Evolutionary conservation across 495 filamentous ascomycete genomes (phyloP).

Genomic region (Penicillium cosmopolitanum): DNA sequence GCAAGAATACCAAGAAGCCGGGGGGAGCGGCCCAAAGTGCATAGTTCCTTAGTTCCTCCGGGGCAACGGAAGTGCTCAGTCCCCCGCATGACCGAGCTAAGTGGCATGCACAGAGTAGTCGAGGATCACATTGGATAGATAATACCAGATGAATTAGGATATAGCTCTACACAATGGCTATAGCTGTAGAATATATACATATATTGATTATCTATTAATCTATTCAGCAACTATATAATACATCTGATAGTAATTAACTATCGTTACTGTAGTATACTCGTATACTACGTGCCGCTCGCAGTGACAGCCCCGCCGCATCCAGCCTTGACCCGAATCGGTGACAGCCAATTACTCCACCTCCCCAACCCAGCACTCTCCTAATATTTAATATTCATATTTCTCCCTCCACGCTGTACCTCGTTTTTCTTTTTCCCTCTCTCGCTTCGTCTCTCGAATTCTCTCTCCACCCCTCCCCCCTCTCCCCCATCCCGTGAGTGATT

Average conservation of each 20-base stretch:
- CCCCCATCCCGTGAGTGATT: background rate
- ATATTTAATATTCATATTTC: background rate
- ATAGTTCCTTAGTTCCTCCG: slow-evolving; percentile 33
- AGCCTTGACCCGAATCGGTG: slow-evolving; percentile 7
- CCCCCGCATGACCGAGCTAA: slow-evolving; percentile 44
- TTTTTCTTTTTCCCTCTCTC: background rate
- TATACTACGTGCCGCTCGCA: background rate
- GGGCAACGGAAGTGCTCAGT: slow-evolving; percentile 46
- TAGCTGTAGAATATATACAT: background rate
- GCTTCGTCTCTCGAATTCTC: background rate
- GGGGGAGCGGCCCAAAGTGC: slow-evolving; percentile 7
- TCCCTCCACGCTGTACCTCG: background rate
- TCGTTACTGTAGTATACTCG: no score
- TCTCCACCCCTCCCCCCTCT: background rate
- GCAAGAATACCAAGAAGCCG: background rate
- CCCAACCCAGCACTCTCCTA: background rate
- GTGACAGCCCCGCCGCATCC: slow-evolving; percentile 4
- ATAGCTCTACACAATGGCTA: background rate
- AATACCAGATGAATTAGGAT: background rate
- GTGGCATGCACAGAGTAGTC: background rate
- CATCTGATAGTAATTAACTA: background rate
- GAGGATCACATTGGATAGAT: background rate
- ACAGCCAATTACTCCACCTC: slow-evolving; percentile 5
- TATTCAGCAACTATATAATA: background rate
- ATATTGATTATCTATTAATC: background rate